Conservation (phyloP, 768 basidiomycete genomes). For the Phaeotremella skinneri region DNA sequence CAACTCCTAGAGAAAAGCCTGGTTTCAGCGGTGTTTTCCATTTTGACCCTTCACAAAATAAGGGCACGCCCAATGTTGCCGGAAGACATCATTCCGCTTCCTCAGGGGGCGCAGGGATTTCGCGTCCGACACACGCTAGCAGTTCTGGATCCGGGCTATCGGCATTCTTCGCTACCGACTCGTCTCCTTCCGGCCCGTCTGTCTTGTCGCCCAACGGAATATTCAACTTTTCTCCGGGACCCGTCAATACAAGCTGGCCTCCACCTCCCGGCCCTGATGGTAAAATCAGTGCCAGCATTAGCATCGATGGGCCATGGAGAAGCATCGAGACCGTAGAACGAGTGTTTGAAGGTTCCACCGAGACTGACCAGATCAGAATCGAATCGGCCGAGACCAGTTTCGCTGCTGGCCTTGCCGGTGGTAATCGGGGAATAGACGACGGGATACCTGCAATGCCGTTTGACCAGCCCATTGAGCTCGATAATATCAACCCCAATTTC, state of each 20-base stretch:
- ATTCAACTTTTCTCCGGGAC: constrained; percentile 45
- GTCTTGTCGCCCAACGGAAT: constrained; percentile 35
- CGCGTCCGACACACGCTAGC: background rate
- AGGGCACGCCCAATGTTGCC: background rate
- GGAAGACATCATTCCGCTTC: background rate
- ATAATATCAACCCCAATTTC: background rate
- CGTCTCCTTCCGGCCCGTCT: constrained; percentile 11
- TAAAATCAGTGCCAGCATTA: constrained; percentile 14
- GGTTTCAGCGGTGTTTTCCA: background rate
- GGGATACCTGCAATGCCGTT: background rate
- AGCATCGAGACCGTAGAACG: constrained; percentile 21
- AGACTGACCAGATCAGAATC: background rate
- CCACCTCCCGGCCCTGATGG: constrained; percentile 16
- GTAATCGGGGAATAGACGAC: constrained; percentile 1
- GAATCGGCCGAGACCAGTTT: constrained; percentile 10
- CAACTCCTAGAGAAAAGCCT: background rate
- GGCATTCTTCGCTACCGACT: background rate
- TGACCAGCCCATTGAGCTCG: background rate
- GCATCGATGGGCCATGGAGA: constrained; percentile 34
- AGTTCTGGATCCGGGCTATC: background rate
- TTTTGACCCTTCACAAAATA: background rate
- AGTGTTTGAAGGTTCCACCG: background rate
- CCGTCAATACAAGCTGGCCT: constrained; percentile 21
- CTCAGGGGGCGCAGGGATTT: background rate
- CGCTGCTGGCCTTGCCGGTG: constrained; percentile 14